These are phyloP conservation scores for Paraleonurus japonicus DNA, from an alignment of 257 asterid genomes.

Conservation along the genomic window DNA sequence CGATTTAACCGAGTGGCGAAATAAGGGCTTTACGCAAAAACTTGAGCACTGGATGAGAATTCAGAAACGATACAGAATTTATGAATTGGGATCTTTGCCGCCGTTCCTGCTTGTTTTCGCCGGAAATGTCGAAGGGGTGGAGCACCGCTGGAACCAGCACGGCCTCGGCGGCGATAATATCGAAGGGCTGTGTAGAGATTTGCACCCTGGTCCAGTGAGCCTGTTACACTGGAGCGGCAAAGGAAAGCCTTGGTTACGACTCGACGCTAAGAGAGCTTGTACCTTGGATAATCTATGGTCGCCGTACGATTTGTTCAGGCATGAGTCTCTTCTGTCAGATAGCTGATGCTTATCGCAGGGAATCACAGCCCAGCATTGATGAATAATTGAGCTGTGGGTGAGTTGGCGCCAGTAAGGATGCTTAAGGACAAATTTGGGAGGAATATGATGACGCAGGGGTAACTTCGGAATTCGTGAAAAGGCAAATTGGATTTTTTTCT, in stretches of 20 bases:
- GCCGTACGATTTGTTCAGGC: constrained; percentile 59
- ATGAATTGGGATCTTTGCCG: constrained; percentile 74
- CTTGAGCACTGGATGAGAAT: constrained; percentile 82
- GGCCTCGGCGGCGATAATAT: constrained; percentile 85
- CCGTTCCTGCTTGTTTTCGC: constrained; percentile 69
- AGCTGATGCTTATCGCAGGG: constrained; percentile 33
- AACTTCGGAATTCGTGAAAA: constrained; percentile 18
- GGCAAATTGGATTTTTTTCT: neutral
- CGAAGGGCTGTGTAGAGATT: constrained; percentile 63
- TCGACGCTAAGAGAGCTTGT: constrained; percentile 73
- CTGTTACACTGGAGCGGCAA: constrained; percentile 89
- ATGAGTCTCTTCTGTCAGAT: constrained; percentile 53
- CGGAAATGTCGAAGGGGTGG: constrained; percentile 65
- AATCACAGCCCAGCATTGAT: constrained; percentile 27
- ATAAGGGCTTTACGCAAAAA: constrained; percentile 39
- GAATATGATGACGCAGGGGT: constrained; percentile 35
- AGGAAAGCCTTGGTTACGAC: constrained; percentile 87
- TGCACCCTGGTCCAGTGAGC: constrained; percentile 89
- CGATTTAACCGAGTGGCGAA: constrained; percentile 61
- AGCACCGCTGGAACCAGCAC: constrained; percentile 88
- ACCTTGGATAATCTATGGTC: constrained; percentile 79
- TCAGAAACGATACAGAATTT: constrained; percentile 60
- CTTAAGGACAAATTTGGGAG: constrained; percentile 27
- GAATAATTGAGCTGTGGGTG: constrained; percentile 26
- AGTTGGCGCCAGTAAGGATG: constrained; percentile 41